A percentile compares a stretch with the other conserved stretches of the same genome.
Evolutionary conservation across 2,329 filamentous ascomycete genomes (phyloP).

Genomic region (Fusarium oxysporum): DNA sequence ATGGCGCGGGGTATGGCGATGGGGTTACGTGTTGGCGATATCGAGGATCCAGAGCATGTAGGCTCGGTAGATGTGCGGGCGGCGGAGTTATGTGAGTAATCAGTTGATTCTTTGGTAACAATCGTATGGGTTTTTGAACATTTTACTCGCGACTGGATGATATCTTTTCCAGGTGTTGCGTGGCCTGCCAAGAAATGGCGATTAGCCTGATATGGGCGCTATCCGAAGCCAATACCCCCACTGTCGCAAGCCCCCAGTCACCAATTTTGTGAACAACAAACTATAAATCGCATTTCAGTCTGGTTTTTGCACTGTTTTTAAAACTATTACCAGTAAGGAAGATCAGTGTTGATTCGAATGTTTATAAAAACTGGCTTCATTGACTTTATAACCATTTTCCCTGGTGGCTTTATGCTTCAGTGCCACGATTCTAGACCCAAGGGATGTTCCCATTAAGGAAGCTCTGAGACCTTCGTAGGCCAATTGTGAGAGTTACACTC

Average conservation of each 20-base stretch:
- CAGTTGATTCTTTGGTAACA: accelerated
- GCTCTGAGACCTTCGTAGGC: neutral
- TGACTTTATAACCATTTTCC: accelerated
- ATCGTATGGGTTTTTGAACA: accelerated
- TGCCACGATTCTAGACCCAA: neutral
- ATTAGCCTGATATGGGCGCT: neutral
- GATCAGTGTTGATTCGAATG: accelerated
- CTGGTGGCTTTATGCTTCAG: accelerated
- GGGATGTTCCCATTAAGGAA: neutral
- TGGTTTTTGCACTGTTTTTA: accelerated
- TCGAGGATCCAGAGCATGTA: neutral
- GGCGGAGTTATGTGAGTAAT: neutral
- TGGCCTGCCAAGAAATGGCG: neutral
- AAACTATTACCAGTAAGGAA: accelerated
- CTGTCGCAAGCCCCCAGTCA: accelerated
- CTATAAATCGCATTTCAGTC: too few species aligned
- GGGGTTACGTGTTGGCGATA: neutral
- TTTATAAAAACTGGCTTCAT: accelerated
- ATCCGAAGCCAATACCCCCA: neutral
- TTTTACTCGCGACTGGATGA: neutral
- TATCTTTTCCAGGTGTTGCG: neutral
- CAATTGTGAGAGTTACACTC: neutral
- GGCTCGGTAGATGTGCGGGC: accelerated
- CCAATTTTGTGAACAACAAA: neutral
- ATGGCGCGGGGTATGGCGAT: constrained; percentile 21